phyloP scores from a whole-genome alignment of 768 basidiomycete species.

The Clathrus columnatus region DNA sequence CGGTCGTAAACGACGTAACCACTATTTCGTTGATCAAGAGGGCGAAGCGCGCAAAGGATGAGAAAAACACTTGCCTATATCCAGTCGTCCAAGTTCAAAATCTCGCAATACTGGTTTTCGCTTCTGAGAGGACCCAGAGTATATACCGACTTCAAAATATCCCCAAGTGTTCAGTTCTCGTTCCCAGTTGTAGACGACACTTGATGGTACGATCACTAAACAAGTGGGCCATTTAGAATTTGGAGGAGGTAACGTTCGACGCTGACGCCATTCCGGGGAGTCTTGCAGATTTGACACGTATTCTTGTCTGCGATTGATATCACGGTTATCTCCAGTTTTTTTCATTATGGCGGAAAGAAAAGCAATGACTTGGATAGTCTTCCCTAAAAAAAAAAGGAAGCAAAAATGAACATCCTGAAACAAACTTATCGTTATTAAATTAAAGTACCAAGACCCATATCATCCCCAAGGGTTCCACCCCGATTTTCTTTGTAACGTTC shows the following conservation, averaged over 20 bases:
- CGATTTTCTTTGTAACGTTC: slow-evolving; percentile 52
- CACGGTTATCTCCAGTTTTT: slow-evolving; percentile 58
- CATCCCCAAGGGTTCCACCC: slow-evolving; percentile 87
- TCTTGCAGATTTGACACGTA: slow-evolving; percentile 65
- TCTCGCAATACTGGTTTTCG: slow-evolving; percentile 52
- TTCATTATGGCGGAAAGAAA: slow-evolving; percentile 89
- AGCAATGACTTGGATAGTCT: slow-evolving; percentile 90
- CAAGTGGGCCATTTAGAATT: slow-evolving; percentile 78
- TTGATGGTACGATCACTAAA: slow-evolving; percentile 79
- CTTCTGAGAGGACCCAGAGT: slow-evolving; percentile 43
- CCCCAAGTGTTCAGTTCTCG: slow-evolving; percentile 93
- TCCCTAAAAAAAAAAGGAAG: slow-evolving; percentile 40
- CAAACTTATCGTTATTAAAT: background rate
- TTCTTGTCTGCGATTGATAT: slow-evolving; percentile 56
- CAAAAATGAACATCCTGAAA: background rate
- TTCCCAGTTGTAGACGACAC: slow-evolving; percentile 83
- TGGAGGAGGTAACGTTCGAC: slow-evolving; percentile 51
- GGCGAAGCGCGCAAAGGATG: background rate
- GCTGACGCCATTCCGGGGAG: slow-evolving; percentile 40
- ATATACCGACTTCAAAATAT: slow-evolving; percentile 81
- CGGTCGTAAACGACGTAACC: slow-evolving; percentile 71
- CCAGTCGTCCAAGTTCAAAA: slow-evolving; percentile 76
- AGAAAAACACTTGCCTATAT: slow-evolving; percentile 53
- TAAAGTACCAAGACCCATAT: slow-evolving; percentile 75
- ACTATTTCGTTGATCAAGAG: slow-evolving; percentile 36